These are phyloP conservation scores for Decorospora gaudefroyi DNA, from an alignment of 2,329 filamentous ascomycete genomes.

Conservation along the genomic window DNA sequence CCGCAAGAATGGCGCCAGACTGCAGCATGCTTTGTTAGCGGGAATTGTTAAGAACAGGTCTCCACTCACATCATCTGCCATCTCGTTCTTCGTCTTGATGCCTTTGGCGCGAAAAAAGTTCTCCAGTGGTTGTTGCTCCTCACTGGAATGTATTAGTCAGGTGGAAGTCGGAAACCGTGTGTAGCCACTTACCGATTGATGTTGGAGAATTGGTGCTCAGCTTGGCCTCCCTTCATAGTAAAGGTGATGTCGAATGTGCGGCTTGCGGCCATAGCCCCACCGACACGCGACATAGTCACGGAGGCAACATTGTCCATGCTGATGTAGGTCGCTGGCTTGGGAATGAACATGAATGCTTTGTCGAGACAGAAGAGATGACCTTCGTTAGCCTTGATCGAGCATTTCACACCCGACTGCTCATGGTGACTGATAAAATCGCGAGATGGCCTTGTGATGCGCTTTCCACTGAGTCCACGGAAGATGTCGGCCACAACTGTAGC, in stretches of 20 bases:
- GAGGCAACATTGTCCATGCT: conserved; percentile 90
- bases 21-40: conserved; percentile 40
- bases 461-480: conserved; percentile 90
- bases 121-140: conserved; percentile 96
- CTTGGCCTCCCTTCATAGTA: conserved; percentile 80
- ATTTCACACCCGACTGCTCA: conserved; percentile 93
- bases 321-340: conserved; percentile 96
- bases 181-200: conserved; percentile 73
- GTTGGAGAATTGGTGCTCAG: conserved; percentile 96
- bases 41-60: neutral
- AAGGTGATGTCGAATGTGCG: conserved; percentile 98
- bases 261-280: conserved; percentile 88
- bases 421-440: conserved; percentile 95
- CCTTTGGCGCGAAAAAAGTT: conserved; percentile 96
- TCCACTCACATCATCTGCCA: conserved; percentile 83
- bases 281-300: conserved; percentile 94
- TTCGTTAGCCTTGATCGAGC: conserved; percentile 99
- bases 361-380: conserved; percentile 96
- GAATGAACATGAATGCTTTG: conserved; percentile 98
- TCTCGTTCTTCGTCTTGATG: conserved; percentile 96
- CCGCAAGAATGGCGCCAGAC: conserved; percentile 68
- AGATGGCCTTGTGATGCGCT: conserved; percentile 91
- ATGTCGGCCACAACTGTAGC: conserved; percentile 94
- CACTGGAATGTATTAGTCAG: conserved; percentile 53
- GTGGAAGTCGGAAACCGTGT: neutral